These are phyloP conservation scores for Sporothrix inflata DNA, from an alignment of 2,329 filamentous ascomycete species.

Conservation along the genomic window DNA sequence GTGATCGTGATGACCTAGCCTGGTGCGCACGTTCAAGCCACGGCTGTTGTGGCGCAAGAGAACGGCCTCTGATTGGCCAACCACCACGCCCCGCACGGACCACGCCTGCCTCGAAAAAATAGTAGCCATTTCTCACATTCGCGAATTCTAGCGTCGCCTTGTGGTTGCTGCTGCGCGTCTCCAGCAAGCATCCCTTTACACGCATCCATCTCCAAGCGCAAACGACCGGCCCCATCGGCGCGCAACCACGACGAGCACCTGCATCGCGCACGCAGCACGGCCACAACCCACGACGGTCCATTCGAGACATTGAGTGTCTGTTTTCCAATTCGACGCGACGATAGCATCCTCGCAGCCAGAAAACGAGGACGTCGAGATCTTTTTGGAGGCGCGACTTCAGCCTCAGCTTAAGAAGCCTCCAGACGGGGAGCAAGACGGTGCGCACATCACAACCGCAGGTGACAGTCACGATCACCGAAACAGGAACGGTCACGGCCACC, in stretches of 20 bases:
- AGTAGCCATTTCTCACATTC: slow-evolving; percentile 31
- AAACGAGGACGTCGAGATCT: not conserved
- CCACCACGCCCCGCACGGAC: not conserved
- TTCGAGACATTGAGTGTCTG: not conserved
- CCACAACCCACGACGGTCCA: not conserved
- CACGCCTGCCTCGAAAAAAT: slow-evolving; percentile 22
- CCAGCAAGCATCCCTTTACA: slow-evolving; percentile 31
- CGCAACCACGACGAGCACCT: slow-evolving; percentile 11
- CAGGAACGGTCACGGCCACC: not conserved
- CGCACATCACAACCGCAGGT: no score
- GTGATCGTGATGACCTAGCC: not conserved
- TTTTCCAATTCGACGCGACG: slow-evolving; percentile 7
- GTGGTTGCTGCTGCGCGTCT: slow-evolving; percentile 28
- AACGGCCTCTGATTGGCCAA: not conserved
- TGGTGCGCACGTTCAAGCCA: not conserved
- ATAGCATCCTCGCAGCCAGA: not conserved
- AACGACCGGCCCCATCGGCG: slow-evolving; percentile 12
- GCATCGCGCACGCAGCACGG: slow-evolving; percentile 16
- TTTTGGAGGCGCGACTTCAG: not conserved
- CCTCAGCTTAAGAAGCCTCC: not conserved
- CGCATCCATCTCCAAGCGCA: slow-evolving; percentile 30
- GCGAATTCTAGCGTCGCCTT: slow-evolving; percentile 33
- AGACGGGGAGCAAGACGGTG: not conserved
- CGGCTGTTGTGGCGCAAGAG: not conserved
- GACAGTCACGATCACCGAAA: not conserved